Evolutionary conservation across 2,329 filamentous ascomycete genomes (phyloP).

Genomic region (Pyricularia grisea): DNA sequence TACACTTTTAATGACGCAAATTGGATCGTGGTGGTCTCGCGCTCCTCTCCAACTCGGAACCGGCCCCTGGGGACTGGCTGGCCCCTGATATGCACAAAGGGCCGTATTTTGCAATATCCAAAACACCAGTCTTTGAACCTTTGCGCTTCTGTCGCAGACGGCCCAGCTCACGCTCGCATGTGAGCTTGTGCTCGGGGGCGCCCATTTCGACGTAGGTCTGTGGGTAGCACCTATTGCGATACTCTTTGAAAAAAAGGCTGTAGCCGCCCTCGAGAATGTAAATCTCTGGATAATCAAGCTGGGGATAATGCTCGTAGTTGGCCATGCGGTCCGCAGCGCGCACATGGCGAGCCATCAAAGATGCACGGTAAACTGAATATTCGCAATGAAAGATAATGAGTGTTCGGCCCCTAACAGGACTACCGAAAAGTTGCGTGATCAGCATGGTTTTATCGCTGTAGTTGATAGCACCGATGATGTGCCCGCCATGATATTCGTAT

Average conservation of each 20-base stretch:
- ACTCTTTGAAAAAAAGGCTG: constrained; percentile 77
- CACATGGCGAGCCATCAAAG: constrained; percentile 90
- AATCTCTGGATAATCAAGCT: constrained; percentile 88
- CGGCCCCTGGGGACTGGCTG: too few species aligned
- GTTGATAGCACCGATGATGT: constrained; percentile 92
- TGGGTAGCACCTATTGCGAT: constrained; percentile 75
- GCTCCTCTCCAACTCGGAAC: too few species aligned
- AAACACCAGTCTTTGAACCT: constrained; percentile 33
- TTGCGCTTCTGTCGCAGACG: constrained; percentile 79
- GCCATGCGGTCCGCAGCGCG: constrained; percentile 78
- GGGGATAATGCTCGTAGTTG: constrained; percentile 81
- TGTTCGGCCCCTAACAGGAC: constrained; percentile 58
- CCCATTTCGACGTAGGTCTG: constrained; percentile 97
- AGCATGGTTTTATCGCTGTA: constrained; percentile 93
- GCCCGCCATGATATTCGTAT: constrained; percentile 95
- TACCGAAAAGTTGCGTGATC: constrained; percentile 66
- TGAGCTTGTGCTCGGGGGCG: constrained; percentile 80
- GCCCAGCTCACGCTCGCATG: constrained; percentile 90
- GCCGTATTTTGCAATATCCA: too few species aligned
- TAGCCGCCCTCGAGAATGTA: constrained; percentile 97
- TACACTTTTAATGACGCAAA: too few species aligned
- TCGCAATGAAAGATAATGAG: constrained; percentile 94
- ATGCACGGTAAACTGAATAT: constrained; percentile 92
- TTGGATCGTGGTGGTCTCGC: too few species aligned
- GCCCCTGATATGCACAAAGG: too few species aligned